These are phyloP conservation scores for Colletotrichum musae DNA, from an alignment of 2,329 filamentous ascomycete species.

Conservation along the genomic window DNA sequence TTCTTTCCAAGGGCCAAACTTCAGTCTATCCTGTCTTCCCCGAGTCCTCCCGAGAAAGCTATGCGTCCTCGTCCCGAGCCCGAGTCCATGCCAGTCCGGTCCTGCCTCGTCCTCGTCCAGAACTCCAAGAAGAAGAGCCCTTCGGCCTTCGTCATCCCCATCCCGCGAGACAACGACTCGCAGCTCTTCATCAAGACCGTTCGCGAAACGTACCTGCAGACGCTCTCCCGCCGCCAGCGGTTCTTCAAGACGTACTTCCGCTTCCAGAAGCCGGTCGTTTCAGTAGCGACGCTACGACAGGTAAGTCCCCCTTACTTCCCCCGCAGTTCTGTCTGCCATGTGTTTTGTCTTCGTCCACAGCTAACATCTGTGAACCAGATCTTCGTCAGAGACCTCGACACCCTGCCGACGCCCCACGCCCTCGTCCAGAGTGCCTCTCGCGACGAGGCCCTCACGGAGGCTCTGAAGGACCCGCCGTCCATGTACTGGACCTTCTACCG, in stretches of 20 bases:
- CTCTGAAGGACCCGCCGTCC: neutral
- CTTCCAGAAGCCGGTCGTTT: neutral
- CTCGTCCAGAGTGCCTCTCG: neutral
- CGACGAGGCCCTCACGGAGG: conserved; percentile 5
- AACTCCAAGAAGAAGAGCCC: neutral
- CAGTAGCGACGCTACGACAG: neutral
- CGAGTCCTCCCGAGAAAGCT: neutral
- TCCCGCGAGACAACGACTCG: neutral
- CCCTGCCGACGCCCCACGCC: neutral
- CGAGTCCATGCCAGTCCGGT: neutral
- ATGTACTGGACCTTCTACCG: neutral
- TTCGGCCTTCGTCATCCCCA: neutral
- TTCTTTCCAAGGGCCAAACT: neutral
- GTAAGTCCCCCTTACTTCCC: neutral
- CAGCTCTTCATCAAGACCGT: neutral
- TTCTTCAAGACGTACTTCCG: neutral
- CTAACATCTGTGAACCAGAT: neutral
- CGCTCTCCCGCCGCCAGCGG: neutral
- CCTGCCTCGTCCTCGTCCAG: neutral
- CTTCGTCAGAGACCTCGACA: neutral
- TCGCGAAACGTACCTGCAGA: neutral
- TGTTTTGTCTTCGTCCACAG: no score
- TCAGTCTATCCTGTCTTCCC: neutral
- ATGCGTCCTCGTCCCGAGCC: neutral
- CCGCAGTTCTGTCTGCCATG: no score